A percentile compares a stretch with the other conserved stretches of the same genome.
These are phyloP conservation scores for Ilex paraguariensis DNA, from an alignment of 305 asterid genomes.

Conservation along the genomic window DNA sequence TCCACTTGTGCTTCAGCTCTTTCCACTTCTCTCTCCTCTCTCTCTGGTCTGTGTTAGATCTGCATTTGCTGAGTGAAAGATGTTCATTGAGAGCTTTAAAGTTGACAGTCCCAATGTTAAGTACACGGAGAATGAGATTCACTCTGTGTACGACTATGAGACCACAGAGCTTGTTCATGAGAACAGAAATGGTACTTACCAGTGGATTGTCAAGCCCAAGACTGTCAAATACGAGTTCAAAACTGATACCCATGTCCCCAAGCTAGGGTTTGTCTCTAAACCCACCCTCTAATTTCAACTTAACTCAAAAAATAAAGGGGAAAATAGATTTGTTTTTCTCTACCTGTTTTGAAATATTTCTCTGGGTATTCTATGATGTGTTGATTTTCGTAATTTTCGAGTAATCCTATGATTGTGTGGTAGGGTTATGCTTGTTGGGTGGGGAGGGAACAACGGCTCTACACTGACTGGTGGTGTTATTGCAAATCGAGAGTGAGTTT, in stretches of 20 bases:
- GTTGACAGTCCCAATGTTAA: conserved; percentile 93
- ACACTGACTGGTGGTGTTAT: conserved; percentile 91
- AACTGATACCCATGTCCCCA: conserved; percentile 74
- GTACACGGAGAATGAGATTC: conserved; percentile 71
- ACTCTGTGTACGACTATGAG: conserved; percentile 65
- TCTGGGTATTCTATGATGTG: too few relatives aligned
- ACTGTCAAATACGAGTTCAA: conserved; percentile 75
- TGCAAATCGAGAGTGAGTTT: conserved; percentile 85
- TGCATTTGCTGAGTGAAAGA: conserved; percentile 15
- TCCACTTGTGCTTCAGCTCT: conserved; percentile 2
- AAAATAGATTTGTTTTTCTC: too few relatives aligned
- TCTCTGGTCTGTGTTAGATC: not conserved
- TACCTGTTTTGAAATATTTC: not conserved
- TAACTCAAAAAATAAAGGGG: too few relatives aligned
- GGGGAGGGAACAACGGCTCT: conserved; percentile 99
- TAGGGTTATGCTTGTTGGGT: conserved; percentile 98
- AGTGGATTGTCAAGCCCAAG: conserved; percentile 88
- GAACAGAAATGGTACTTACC: conserved; percentile 57
- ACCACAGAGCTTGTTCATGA: conserved; percentile 94
- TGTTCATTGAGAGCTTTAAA: conserved; percentile 87
- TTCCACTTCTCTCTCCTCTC: not conserved
- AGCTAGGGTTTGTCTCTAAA: conserved; percentile 56
- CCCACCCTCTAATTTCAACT: not conserved
- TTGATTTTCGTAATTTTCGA: not conserved
- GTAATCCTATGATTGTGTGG: conserved; percentile 1